Percentiles rank a stretch among this genome's conserved stretches.
phyloP scores from a whole-genome alignment of 768 basidiomycete genomes.

The Panaeolus papilionaceus region DNA sequence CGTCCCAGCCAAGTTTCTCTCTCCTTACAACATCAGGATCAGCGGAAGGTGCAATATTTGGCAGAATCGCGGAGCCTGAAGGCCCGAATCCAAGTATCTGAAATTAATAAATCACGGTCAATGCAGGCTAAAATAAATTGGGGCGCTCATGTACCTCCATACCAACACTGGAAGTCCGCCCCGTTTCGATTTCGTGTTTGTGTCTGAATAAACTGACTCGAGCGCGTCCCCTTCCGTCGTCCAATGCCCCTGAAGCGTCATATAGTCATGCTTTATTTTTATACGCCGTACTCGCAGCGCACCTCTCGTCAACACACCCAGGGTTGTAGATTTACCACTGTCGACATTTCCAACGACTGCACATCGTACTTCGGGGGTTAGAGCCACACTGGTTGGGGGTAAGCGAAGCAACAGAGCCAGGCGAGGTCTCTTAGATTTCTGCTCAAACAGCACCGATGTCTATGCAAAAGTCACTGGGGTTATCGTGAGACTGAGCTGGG shows the following conservation, averaged over 20 bases:
- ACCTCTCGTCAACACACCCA: constrained; percentile 96
- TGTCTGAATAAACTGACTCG: constrained; percentile 93
- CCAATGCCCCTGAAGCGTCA: constrained; percentile 60
- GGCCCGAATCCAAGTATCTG: constrained; percentile 91
- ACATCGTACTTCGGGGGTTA: constrained; percentile 91
- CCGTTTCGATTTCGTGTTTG: constrained; percentile 97
- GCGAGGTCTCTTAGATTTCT: constrained; percentile 54
- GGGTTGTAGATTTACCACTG: constrained; percentile 92
- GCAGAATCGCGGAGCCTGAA: constrained; percentile 80
- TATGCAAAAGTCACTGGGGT: constrained; percentile 30
- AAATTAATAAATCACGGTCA: constrained; percentile 2
- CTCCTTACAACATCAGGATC: constrained; percentile 72
- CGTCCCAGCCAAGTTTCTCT: constrained; percentile 95
- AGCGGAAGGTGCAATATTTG: constrained; percentile 57
- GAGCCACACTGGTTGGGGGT: constrained; percentile 75
- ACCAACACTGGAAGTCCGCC: constrained; percentile 93
- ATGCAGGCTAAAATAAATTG: not conserved
- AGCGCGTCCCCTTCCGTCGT: constrained; percentile 82
- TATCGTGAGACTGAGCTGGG: constrained; percentile 10
- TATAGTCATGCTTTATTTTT: not conserved
- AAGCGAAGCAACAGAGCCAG: constrained; percentile 70
- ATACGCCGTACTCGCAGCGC: constrained; percentile 27
- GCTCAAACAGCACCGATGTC: constrained; percentile 63
- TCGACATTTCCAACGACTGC: constrained; percentile 97
- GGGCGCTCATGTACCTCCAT: constrained; percentile 75